Conservation (phyloP, 192 early-diverging fungal species). For the Paraglomus brasilianum region DNA sequence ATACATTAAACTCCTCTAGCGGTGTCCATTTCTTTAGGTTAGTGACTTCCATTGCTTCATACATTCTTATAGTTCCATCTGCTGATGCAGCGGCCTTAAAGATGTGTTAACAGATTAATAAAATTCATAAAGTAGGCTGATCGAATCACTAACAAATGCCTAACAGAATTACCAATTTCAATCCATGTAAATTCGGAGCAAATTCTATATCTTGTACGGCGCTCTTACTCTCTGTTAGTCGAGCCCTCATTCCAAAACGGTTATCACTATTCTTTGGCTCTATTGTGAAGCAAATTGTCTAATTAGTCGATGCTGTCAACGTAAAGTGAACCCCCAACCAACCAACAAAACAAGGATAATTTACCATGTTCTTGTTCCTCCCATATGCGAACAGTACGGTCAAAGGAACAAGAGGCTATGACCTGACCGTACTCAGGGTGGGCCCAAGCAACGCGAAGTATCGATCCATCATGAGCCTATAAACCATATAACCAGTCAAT, state of each 20-base stretch:
- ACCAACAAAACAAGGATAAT: not conserved
- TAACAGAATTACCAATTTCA: conserved; percentile 61
- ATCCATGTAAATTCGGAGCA: conserved; percentile 76
- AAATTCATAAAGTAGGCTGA: not conserved
- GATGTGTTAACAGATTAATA: not conserved
- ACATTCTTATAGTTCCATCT: conserved; percentile 84
- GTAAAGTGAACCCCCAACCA: not conserved
- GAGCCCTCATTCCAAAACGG: conserved; percentile 66
- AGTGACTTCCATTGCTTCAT: conserved; percentile 80
- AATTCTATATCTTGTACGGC: conserved; percentile 88
- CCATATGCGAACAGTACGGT: conserved; percentile 89
- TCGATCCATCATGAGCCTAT: conserved; percentile 82
- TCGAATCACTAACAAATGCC: not conserved
- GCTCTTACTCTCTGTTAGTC: conserved; percentile 64
- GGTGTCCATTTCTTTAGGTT: conserved; percentile 77
- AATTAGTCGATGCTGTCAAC: not conserved
- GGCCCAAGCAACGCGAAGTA: conserved; percentile 88
- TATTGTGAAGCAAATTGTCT: conserved; percentile 15
- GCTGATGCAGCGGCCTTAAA: conserved; percentile 71
- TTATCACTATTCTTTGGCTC: conserved; percentile 57
- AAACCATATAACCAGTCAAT: not conserved
- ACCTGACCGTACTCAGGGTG: conserved; percentile 96
- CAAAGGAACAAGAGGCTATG: conserved; percentile 89
- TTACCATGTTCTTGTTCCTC: conserved; percentile 77
- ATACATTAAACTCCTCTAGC: conserved; percentile 59